Conservation (phyloP, 139 green algal genomes). For the Nannochloris sp. region DNA sequence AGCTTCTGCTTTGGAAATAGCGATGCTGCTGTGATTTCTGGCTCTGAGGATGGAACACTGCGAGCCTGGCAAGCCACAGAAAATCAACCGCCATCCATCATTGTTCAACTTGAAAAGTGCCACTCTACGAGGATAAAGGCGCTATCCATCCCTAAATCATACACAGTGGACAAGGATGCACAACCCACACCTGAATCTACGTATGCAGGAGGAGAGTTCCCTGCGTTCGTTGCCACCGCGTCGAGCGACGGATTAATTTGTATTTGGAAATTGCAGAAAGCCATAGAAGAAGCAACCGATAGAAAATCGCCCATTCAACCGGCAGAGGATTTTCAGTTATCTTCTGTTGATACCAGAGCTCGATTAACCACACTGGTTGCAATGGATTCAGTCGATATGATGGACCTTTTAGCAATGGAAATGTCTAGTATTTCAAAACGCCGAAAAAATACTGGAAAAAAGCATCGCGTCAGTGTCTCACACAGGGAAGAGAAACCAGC, state of each 20-base stretch:
- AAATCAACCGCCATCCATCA: not conserved
- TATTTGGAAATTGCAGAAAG: conserved; percentile 44
- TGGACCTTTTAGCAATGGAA: not conserved
- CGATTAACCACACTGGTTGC: conserved; percentile 21
- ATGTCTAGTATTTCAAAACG: not conserved
- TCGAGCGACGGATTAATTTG: conserved; percentile 60
- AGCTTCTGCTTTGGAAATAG: conserved; percentile 15
- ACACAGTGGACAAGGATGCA: not conserved
- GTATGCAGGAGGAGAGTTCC: not conserved
- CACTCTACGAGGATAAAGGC: conserved; percentile 19
- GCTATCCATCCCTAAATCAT: conserved; percentile 5
- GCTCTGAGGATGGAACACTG: conserved; percentile 34
- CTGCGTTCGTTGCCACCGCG: conserved; percentile 30
- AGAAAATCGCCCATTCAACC: not conserved
- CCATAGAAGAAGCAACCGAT: not conserved
- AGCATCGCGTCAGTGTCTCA: not conserved
- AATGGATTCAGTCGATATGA: conserved; percentile 6
- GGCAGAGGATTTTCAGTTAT: conserved; percentile 1
- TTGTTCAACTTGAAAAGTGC: conserved; percentile 20
- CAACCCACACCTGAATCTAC: not conserved
- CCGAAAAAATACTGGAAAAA: not conserved
- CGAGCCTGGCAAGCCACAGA: conserved; percentile 41
- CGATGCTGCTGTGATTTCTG: conserved; percentile 14
- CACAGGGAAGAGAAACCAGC: not conserved
- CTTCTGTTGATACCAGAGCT: conserved; percentile 14